phyloP scores from a whole-genome alignment of 768 basidiomycete genomes.

The Serendipita vermifera region DNA sequence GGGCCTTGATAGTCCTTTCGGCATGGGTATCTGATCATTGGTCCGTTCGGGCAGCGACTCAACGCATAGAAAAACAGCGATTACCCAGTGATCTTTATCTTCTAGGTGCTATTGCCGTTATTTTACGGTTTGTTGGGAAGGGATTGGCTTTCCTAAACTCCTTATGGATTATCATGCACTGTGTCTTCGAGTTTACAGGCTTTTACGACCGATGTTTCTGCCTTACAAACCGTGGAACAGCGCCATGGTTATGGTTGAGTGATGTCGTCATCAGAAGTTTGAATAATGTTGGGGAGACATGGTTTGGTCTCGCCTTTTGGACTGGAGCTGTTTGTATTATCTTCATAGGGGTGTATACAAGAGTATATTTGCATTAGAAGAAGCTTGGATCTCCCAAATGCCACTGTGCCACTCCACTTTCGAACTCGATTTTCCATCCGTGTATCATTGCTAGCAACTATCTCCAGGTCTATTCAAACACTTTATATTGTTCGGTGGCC shows the following conservation, averaged over 20 bases:
- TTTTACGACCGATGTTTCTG: neutral
- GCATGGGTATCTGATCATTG: neutral
- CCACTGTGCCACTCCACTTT: too few relatives aligned
- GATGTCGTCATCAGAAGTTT: neutral
- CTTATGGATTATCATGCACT: neutral
- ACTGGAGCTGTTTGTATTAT: neutral
- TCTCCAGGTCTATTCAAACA: too few relatives aligned
- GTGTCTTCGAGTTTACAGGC: neutral
- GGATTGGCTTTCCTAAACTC: neutral
- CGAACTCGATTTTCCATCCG: too few relatives aligned
- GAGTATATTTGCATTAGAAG: too few relatives aligned
- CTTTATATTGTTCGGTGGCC: too few relatives aligned
- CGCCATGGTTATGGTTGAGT: neutral
- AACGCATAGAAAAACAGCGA: neutral
- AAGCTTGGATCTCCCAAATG: too few relatives aligned
- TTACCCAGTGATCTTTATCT: too few relatives aligned
- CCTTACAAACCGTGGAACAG: neutral
- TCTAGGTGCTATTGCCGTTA: neutral
- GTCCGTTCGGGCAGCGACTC: neutral
- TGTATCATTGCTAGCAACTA: too few relatives aligned
- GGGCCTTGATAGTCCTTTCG: neutral
- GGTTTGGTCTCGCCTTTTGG: neutral
- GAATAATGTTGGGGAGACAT: neutral
- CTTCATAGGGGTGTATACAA: too few relatives aligned
- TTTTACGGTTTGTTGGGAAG: neutral